A percentile compares a stretch with the other conserved stretches of the same genome.
These are phyloP conservation scores for Ensete glaucum DNA, from an alignment of 176 grass and related monocot species.

Conservation along the genomic window DNA sequence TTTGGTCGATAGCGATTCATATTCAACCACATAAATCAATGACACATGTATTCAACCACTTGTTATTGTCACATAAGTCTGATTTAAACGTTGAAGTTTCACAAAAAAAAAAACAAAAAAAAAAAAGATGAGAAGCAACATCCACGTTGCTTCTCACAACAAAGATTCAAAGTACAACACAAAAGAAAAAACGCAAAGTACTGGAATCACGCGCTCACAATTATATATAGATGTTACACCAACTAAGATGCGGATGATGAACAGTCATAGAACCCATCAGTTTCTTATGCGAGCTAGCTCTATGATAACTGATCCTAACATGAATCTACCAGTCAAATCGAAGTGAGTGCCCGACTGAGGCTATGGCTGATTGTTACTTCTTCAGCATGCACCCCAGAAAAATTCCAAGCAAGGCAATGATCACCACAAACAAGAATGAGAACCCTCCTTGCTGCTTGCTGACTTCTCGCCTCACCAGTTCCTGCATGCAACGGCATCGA, in stretches of 20 bases:
- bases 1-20: too few species aligned
- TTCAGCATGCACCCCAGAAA: slow-evolving; percentile 54
- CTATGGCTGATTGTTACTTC: slow-evolving; percentile 27
- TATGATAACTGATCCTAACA: neutral
- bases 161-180: neutral
- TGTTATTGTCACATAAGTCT: neutral
- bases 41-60: too few species aligned
- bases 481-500: slow-evolving; percentile 24
- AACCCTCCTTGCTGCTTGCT: slow-evolving; percentile 56
- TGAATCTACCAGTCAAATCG: neutral
- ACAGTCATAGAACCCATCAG: neutral
- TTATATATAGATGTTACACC: neutral
- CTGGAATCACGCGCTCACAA: neutral
- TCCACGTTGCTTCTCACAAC: neutral
- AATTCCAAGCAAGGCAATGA: slow-evolving; percentile 64
- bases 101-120: too few species aligned
- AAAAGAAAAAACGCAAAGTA: neutral
- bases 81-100: too few species aligned
- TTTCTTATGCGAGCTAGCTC: neutral
- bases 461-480: slow-evolving; percentile 52
- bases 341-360: neutral
- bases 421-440: slow-evolving; percentile 43
- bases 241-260: neutral
- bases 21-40: too few species aligned
- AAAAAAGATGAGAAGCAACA: too few species aligned